Base-by-base conservation (phyloP, 176 grass and related monocot species). In the Rhipidocladum racemiflorum region DNA sequence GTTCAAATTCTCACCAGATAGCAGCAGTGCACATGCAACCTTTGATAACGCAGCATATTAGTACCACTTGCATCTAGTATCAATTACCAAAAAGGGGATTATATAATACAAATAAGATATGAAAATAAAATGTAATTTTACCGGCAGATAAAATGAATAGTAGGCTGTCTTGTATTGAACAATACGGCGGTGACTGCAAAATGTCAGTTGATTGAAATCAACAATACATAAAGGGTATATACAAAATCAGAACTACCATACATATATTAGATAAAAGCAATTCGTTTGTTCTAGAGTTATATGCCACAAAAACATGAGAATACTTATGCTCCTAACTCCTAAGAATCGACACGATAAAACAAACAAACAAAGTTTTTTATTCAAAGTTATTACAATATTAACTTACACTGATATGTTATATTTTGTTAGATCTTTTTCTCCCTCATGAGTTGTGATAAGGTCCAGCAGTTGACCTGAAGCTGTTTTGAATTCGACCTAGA, bases 131-230 rank as follows among this genome's bases (percentile, higher is more conserved):
- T 16, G 68, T 43, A 13, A 32, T 77, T 72, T 93, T 93, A 99
- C 96, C 44, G 96, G 96, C 83, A 99, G 83, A 73, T 99, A 99
- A 84, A 99, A 99, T 73, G 96, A 99, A 88, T 99, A 99, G 83
- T 95, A 99, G 56, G 93, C 85, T 78, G 96, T 95, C 92, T 99
- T 99, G 84, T 90, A 91, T 70, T 99, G 93, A 74, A 99, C 96
- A 75, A 99, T 99, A 30, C 89, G 88, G 16, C 77, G 59, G 66
- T 99, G 92, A 85, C 96, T 99, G 89, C 85, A 91, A 86, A 67
- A 40, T 45, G 70, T 2, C 13, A 57, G 3, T 21, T 49, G 35
- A 28, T 74, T 27, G n/a, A 44, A 57, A 70, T 78, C 27, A 82
- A 64, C 32, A 80, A 28, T 4, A 44, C 54, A 48, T 63, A 46